Evolutionary conservation across 176 grass and related monocot species (phyloP), one percentile per base, ranked within the genome.

Genomic region (Aegilops longissima): DNA sequence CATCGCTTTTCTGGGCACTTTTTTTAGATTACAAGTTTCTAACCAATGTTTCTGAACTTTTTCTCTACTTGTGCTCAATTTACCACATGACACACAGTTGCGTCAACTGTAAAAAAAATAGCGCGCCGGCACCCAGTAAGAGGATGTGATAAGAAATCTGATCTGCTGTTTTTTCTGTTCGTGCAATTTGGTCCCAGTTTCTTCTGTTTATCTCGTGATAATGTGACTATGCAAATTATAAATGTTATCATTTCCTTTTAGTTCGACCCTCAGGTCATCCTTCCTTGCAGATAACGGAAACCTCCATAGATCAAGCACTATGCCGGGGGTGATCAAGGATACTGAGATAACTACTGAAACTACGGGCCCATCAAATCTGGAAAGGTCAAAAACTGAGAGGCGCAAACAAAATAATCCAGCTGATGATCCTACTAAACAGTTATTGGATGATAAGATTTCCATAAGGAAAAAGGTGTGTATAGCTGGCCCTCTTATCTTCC

Each of bases 391-490:
- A 86, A 92, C 86, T 6, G 93, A 95, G 87, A 90, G 89, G 14
- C 84, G 27, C 33, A 71, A 27, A 14, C 93, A 95, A 85, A 87
- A 69, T 35, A 86, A 65, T 81, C 80, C 62, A 63, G 83, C 38
- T 25, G 38, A 84, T 69, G 90, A 96, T 69, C 92, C 97, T 83
- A 31, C 92, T 69, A 82, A 79, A 62, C 92, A 96, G 87, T 72
- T 98, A 69, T 82, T 96, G 31, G 88, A 92, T 86, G 97, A 94
- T 74, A 94, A 84, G 45, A 89, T 98, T 76, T 86, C 96, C 71
- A 45, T 78, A 47, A 98, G 68, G 74, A 92, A 94, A 84, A 99
- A 94, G 92, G 97, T 98, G 79, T 21, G 20, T 34, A 67, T 71
- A 27, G 74, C 27, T 51, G 1, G 4, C 34, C 21, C 5, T n/a